Base-by-base conservation (phyloP, 164 flowering plant genomes). In the Dillenia turbinata region DNA sequence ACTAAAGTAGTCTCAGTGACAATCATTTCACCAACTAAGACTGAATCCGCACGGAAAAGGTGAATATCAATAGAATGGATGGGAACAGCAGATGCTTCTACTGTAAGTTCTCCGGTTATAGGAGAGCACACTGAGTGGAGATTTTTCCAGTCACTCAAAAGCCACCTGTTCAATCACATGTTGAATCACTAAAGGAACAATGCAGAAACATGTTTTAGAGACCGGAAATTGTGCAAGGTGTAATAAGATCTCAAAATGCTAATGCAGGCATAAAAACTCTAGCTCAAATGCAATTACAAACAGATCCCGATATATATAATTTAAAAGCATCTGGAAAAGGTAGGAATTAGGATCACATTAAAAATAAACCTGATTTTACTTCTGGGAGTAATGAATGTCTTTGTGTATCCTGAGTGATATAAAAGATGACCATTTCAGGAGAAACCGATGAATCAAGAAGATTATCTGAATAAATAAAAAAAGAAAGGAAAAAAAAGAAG, bases 351-450 rank as follows among this genome's bases (percentile, higher is more conserved):
- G 33, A 62, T 19, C 64, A 33, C 40, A 33, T 33, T 33, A 33
- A 26, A 33, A 33, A 33, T 33, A 51, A 50, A 89, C 97, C 97
- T 75, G 97, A 75, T 73, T 75, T 79, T 52, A 92, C 57, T 63
- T 88, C 92, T 60, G 93, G 85, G 74, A 92, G 88, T 63, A 90
- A 71, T 6, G 86, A 87, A 73, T 92, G 98, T 53, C 75, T 86
- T 64, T 92, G 98, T 55, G 98, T 92, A 57, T 88, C 97, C 76
- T 87, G 97, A 49, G 98, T 90, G 22, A 92, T 84, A 74, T 87
- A 87, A 68, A 92, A 92, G 69, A 85, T 59, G 59, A 87, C 93
- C 85, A 79, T 82, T 69, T 90, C 90, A 61, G 92, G 82, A 69
- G 90, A 75, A 67, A 79, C 65, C 45, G 87, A 85, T 59, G 71